Evolutionary conservation across 352 stramenopile genomes (phyloP).

Genomic region (Phytophthora pini): DNA sequence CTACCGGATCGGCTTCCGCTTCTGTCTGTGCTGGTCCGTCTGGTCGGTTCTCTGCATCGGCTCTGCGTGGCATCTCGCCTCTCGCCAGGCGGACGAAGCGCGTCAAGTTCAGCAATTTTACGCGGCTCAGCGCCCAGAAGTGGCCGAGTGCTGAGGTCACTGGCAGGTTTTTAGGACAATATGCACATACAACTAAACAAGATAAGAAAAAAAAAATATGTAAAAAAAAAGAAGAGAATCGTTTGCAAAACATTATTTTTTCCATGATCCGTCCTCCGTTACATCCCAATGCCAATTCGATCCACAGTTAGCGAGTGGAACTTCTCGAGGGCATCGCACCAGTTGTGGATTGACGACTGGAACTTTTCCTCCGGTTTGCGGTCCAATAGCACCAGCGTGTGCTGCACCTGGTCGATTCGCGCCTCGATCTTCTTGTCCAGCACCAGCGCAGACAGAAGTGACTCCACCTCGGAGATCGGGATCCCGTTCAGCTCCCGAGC

Average conservation of each 20-base stretch:
- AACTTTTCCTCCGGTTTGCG: constrained; percentile 76
- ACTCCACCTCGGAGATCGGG: constrained; percentile 91
- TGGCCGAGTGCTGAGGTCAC: constrained; percentile 35
- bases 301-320: constrained; percentile 74
- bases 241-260: constrained; percentile 20
- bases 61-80: constrained; percentile 59
- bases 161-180: constrained; percentile 32
- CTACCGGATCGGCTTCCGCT: constrained; percentile 83
- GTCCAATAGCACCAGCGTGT: constrained; percentile 78
- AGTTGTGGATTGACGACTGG: constrained; percentile 63
- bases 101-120: constrained; percentile 70
- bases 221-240: constrained; percentile 27
- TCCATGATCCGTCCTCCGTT: not conserved
- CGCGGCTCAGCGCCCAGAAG: constrained; percentile 34
- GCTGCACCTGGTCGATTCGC: constrained; percentile 92
- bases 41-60: constrained; percentile 82
- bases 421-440: constrained; percentile 93
- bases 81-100: constrained; percentile 59
- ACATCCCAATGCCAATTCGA: constrained; percentile 57
- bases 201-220: constrained; percentile 15
- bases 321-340: constrained; percentile 77
- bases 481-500: constrained; percentile 94
- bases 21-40: constrained; percentile 84
- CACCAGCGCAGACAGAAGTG: constrained; percentile 92
- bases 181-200: constrained; percentile 29